Percentiles rank a stretch among this genome's conserved stretches.
Conservation (phyloP, 2,329 filamentous ascomycete genomes). For the Chrysoporthe puriensis region DNA sequence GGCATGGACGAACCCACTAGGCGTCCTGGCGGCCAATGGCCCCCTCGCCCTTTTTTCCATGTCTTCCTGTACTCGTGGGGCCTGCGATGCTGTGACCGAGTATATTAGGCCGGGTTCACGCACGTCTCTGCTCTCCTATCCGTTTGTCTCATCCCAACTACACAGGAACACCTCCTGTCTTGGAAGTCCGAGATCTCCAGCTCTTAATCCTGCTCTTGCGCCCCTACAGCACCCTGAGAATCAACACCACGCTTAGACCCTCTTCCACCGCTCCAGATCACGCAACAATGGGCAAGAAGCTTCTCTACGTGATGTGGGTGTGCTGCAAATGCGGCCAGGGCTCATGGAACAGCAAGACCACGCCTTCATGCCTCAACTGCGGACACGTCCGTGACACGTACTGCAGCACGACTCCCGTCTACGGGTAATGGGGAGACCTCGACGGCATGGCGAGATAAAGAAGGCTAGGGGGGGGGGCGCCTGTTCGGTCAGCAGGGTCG, state of each 20-base stretch:
- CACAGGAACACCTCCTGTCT: too few species aligned
- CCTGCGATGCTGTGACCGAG: too few species aligned
- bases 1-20: too few species aligned
- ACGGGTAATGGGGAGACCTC: not conserved
- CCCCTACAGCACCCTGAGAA: not conserved
- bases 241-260: not conserved
- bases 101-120: too few species aligned
- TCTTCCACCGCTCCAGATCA: not conserved
- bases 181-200: not conserved
- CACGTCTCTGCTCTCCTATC: too few species aligned
- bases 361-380: not conserved
- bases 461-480: too few species aligned
- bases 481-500: not conserved
- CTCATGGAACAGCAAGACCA: not conserved
- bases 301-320: not conserved
- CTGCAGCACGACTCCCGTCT: not conserved
- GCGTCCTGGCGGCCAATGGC: too few species aligned
- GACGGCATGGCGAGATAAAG: not conserved
- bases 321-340: not conserved
- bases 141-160: not conserved
- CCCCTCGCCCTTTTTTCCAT: too few species aligned
- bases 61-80: too few species aligned
- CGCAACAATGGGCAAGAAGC: not conserved
- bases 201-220: not conserved
- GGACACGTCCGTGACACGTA: not conserved